These are phyloP conservation scores for Penicillium psychrosexuale DNA, from an alignment of 2,329 filamentous ascomycete genomes.

Conservation along the genomic window DNA sequence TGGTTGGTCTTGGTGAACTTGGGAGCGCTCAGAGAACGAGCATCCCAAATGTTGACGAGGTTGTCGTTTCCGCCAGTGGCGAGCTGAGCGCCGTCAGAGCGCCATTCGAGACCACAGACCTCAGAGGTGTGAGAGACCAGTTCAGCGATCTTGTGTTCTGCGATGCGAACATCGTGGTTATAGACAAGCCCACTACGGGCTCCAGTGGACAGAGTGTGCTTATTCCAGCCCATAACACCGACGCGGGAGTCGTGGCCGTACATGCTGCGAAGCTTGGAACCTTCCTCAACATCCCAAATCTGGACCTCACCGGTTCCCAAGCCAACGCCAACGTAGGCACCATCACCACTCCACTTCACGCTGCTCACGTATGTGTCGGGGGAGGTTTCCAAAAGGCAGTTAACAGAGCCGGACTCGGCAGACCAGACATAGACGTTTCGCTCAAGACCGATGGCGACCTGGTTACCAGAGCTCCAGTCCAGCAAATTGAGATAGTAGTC, in stretches of 20 bases:
- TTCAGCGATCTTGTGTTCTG: constrained; percentile 96
- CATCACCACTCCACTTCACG: constrained; percentile 97
- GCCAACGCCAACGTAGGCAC: constrained; percentile 92
- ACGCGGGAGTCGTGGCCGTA: constrained; percentile 95
- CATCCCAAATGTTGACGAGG: constrained; percentile 98
- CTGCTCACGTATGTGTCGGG: constrained; percentile 95
- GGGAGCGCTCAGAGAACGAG: constrained; percentile 83
- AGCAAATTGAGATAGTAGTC: constrained; percentile 99
- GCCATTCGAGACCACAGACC: constrained; percentile 97
- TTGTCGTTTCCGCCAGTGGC: constrained; percentile 99
- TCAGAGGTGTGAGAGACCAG: constrained; percentile 96
- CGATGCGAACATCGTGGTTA: constrained; percentile 98
- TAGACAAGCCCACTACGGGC: constrained; percentile 91
- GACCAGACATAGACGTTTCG: constrained; percentile 99
- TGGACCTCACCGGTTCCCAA: constrained; percentile 95
- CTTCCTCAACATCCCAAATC: constrained; percentile 98
- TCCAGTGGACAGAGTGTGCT: constrained; percentile 93
- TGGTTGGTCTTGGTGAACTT: constrained; percentile 99
- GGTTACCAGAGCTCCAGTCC: constrained; percentile 97
- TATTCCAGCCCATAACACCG: constrained; percentile 98
- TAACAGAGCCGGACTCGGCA: constrained; percentile 85
- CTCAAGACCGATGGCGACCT: constrained; percentile 95
- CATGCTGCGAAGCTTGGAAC: constrained; percentile 96
- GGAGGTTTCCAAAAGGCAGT: constrained; percentile 80
- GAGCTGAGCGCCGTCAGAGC: constrained; percentile 91